Conservation (phyloP, 176 grass and related monocot species). For the Saccharum officinarum region DNA sequence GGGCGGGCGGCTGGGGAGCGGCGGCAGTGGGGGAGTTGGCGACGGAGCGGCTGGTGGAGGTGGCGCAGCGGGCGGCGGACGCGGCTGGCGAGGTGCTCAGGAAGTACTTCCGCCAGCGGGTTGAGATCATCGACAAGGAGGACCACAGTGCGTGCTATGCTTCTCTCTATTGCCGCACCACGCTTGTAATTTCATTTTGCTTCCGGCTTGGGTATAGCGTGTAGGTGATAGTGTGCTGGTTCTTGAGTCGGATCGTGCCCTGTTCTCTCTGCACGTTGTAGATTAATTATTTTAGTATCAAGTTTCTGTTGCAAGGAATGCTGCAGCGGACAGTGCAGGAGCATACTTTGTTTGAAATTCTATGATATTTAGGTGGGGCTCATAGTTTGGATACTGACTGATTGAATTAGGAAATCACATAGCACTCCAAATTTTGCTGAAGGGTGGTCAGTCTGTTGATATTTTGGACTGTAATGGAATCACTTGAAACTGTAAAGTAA, state of each 20-base stretch:
- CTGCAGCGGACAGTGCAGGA: not conserved
- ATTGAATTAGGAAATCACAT: not conserved
- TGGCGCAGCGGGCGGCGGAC: constrained; percentile 64
- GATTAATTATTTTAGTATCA: not conserved
- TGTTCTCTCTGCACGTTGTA: not conserved
- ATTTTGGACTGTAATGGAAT: not conserved
- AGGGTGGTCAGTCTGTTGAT: not conserved
- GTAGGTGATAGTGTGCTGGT: not conserved
- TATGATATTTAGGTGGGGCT: not conserved
- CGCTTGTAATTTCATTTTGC: not conserved
- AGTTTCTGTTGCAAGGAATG: not conserved
- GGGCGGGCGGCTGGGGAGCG: not conserved
- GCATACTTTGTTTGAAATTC: not conserved
- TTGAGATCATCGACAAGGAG: constrained; percentile 85
- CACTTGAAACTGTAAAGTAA: not conserved
- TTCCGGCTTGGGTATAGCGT: not conserved
- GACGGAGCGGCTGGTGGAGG: constrained; percentile 60
- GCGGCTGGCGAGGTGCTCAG: constrained; percentile 64
- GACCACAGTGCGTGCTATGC: constrained; percentile 61
- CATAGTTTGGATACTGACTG: not conserved
- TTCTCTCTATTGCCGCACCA: not conserved
- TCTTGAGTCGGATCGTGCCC: not conserved
- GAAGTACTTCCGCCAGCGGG: constrained; percentile 80
- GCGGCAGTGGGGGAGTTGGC: constrained; percentile 7
- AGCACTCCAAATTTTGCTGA: not conserved